phyloP scores from a whole-genome alignment of 768 basidiomycete genomes.

The Guyanaporus albipodus region DNA sequence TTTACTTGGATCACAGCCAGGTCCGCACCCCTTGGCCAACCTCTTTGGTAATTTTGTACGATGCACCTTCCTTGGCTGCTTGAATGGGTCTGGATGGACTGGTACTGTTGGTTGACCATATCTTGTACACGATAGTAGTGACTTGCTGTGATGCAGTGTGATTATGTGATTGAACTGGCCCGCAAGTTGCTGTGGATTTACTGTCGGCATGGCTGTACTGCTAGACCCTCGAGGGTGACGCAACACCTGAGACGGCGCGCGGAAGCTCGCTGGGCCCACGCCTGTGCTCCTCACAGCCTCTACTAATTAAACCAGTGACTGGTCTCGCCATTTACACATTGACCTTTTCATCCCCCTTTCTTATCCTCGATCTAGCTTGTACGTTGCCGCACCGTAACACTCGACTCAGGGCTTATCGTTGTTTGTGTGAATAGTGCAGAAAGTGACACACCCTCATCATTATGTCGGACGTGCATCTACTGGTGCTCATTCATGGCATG shows the following conservation, averaged over 20 bases:
- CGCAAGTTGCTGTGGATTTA: neutral
- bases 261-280: neutral
- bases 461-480: constrained; percentile 37
- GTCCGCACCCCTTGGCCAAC: constrained; percentile 63
- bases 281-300: constrained; percentile 1
- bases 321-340: constrained; percentile 4
- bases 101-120: too few species aligned
- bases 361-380: neutral
- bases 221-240: too few species aligned
- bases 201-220: too few species aligned
- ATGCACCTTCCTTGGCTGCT: constrained; percentile 13
- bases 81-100: constrained; percentile 9
- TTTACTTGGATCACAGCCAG: constrained; percentile 53
- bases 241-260: too few species aligned
- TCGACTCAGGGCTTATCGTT: neutral
- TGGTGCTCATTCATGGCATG: constrained; percentile 60
- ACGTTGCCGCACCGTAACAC: neutral
- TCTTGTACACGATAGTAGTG: too few species aligned
- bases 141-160: too few species aligned
- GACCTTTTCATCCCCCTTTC: neutral
- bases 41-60: constrained; percentile 53
- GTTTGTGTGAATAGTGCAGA: neutral
- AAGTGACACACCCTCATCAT: neutral
- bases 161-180: too few species aligned
- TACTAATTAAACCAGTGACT: too few species aligned